Evolutionary conservation across 2,329 filamentous ascomycete genomes (phyloP).

Genomic region (Samsoniella hepiali): DNA sequence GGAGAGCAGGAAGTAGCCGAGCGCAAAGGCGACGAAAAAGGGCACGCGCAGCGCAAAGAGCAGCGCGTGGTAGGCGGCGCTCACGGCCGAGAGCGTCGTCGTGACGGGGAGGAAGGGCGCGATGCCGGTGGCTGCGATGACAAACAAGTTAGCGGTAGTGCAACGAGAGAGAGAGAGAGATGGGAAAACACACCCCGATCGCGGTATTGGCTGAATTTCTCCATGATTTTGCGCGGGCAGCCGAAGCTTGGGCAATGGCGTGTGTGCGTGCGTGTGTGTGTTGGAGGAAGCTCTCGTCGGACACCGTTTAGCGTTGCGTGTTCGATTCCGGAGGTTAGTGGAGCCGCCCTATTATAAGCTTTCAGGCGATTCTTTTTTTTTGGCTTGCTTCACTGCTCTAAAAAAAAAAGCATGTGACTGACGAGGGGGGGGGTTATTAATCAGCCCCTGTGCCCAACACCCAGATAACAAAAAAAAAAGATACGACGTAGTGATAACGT

Average conservation of each 20-base stretch:
- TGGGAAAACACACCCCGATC: constrained; percentile 64
- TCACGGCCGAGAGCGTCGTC: constrained; percentile 59
- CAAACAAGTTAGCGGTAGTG: neutral
- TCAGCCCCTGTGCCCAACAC: no score
- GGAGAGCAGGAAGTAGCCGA: constrained; percentile 74
- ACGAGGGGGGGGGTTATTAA: no score
- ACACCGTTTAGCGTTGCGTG: neutral
- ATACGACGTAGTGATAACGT: no score
- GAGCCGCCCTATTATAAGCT: constrained; percentile 7
- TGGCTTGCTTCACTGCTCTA: no score
- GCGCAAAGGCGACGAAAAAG: constrained; percentile 64
- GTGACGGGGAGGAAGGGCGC: constrained; percentile 88
- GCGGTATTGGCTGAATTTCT: constrained; percentile 91
- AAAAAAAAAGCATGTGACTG: no score
- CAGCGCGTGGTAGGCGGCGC: constrained; percentile 62
- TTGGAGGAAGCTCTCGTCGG: neutral
- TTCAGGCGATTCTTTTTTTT: neutral
- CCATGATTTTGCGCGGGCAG: constrained; percentile 55
- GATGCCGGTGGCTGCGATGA: constrained; percentile 76
- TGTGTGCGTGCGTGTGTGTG: neutral
- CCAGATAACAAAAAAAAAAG: no score
- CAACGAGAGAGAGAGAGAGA: neutral
- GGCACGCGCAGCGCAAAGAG: constrained; percentile 81
- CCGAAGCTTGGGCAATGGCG: neutral
- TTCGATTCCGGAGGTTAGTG: constrained; percentile 5